Conservation (phyloP, 2,329 filamentous ascomycete species). For the Stagonosporopsis cucurbitacearum region DNA sequence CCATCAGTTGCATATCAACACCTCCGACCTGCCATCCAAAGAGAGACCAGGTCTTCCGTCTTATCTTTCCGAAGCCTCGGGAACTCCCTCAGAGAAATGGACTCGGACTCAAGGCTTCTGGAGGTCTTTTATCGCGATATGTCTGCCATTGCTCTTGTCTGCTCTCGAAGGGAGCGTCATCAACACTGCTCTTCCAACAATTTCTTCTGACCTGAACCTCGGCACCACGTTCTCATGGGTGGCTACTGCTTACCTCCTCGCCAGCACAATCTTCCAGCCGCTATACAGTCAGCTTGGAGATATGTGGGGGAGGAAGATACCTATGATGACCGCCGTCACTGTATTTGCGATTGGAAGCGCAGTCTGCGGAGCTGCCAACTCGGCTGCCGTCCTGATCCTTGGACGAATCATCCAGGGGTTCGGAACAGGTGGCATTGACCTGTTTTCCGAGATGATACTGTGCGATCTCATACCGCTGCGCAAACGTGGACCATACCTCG, state of each 20-base stretch:
- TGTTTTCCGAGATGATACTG: constrained; percentile 58
- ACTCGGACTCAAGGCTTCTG: constrained; percentile 33
- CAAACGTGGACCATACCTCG: constrained; percentile 53
- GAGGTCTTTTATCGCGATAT: constrained; percentile 39
- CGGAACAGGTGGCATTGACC: constrained; percentile 55
- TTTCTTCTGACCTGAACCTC: constrained; percentile 37
- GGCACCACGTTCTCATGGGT: constrained; percentile 36
- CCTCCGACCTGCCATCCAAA: neutral
- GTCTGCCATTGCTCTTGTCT: constrained; percentile 40
- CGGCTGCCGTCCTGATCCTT: constrained; percentile 57
- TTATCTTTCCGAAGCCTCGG: neutral
- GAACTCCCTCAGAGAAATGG: constrained; percentile 12
- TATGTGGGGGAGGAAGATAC: constrained; percentile 59
- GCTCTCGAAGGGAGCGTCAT: constrained; percentile 50
- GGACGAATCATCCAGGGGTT: constrained; percentile 64
- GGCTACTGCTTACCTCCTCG: constrained; percentile 37
- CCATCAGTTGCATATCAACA: neutral
- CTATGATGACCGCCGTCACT: constrained; percentile 47
- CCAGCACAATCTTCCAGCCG: constrained; percentile 56
- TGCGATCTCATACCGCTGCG: constrained; percentile 59
- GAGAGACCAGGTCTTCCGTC: neutral
- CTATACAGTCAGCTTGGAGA: constrained; percentile 59
- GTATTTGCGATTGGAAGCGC: constrained; percentile 62
- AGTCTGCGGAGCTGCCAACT: constrained; percentile 58
- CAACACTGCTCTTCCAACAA: constrained; percentile 52